Evolutionary conservation across 805 yeast species (phyloP), one percentile per base, ranked within the genome.

Genomic region (Teunomyces kruisii): DNA sequence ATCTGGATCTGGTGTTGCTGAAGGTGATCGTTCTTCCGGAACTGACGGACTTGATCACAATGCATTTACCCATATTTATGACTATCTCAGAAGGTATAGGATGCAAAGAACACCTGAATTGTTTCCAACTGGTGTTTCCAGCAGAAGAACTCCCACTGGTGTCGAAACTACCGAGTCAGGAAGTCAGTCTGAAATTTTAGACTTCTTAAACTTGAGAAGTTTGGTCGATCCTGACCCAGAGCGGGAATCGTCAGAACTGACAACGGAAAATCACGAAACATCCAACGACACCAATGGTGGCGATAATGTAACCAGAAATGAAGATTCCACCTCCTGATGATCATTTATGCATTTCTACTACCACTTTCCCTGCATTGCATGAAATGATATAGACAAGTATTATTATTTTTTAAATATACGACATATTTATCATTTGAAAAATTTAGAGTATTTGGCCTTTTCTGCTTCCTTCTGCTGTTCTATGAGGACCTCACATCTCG

Each of bases 381-480:
- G 22, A 27, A 28, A 26, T 6, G 22, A 19, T 19, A 19, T 19
- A 19, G 22, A 19, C 22, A 19, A 38, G 30, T 26, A 38, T 15
- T 26, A 26, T 26, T 26, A 22, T 22, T 12, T 38, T 10, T 38
- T 38, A 16, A 15, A n/a, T 14, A 22, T 7, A 7, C 7, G 10
- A 12, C 22, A 26, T 40, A 28, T 44, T 14, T n/a, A n/a, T 47
- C 51, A 68, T 8, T 44, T 62, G 55, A 86, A 86, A 59, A 86
- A 86, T 58, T 81, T 84, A 13, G 88, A 75, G 50, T 80, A 78
- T 46, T 73, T 79, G 40, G 75, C 74, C 56, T 72, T 78, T 48
- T 81, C 83, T 12, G 68, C 70, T 32, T 70, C 68, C 56, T 78
- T 82, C 31, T 66, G 62, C 28, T 68, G 64, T 19, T 72, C 71